Percentiles rank a stretch among this genome's conserved stretches.
phyloP scores from a whole-genome alignment of 345 rosid genomes.

The Gossypium arboreum region DNA sequence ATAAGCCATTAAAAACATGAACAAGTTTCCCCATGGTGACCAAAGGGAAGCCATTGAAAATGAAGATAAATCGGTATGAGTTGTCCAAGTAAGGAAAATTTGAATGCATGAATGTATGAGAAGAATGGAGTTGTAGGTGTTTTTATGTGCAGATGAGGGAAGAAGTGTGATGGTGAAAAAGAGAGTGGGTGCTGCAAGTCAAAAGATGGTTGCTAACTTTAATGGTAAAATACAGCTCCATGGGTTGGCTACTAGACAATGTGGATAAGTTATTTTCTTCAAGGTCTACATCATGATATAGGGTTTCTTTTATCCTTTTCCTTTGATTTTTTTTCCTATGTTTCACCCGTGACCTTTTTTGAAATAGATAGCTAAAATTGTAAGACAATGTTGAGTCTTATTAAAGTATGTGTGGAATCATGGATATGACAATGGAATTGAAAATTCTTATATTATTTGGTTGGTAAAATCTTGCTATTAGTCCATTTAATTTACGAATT shows the following conservation, averaged over 20 bases:
- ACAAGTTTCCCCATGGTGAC: constrained; percentile 19
- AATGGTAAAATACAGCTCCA: constrained; percentile 9
- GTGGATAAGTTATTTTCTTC: constrained; percentile 2
- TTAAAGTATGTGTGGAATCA: no score
- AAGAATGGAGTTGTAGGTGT: background rate
- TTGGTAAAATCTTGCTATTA: no score
- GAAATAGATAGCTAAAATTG: no score
- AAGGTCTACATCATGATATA: background rate
- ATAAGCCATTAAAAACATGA: constrained; percentile 21
- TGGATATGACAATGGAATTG: background rate
- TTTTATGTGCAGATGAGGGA: background rate
- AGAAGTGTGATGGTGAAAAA: background rate
- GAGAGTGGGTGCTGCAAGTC: background rate
- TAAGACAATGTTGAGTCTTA: no score
- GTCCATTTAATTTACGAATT: no score
- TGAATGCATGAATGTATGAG: background rate
- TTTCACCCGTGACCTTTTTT: background rate
- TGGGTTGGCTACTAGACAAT: constrained; percentile 10
- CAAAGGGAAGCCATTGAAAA: constrained; percentile 41
- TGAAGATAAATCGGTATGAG: background rate
- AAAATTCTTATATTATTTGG: background rate
- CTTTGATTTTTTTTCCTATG: background rate
- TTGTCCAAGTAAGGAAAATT: background rate
- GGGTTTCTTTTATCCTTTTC: constrained; percentile 2
- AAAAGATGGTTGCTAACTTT: background rate